A percentile compares a stretch with the other conserved stretches of the same genome.
Conservation (phyloP, 2,329 filamentous ascomycete genomes). For the Epichloe aotearoae region DNA sequence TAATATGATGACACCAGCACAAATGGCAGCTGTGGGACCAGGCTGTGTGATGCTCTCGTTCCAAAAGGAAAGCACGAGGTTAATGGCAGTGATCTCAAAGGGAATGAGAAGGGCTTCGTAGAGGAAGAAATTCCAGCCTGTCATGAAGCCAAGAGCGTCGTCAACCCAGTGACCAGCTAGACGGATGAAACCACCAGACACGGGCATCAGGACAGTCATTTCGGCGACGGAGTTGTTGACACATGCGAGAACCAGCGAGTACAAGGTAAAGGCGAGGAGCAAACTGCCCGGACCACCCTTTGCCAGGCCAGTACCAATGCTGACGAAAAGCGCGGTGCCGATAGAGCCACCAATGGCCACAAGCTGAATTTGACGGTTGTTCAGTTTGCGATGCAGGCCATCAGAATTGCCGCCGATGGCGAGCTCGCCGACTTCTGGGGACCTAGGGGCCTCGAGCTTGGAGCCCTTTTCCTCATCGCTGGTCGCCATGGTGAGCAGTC, state of each 20-base stretch:
- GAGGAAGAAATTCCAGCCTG: conserved; percentile 32
- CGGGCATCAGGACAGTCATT: conserved; percentile 49
- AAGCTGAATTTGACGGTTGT: conserved; percentile 43
- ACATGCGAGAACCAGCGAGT: conserved; percentile 40
- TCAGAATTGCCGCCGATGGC: conserved; percentile 20
- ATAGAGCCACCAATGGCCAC: conserved; percentile 47
- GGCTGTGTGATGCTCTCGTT: conserved; percentile 38
- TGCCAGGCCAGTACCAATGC: conserved; percentile 41
- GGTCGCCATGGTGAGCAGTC: conserved; percentile 7
- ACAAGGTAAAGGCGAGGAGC: conserved; percentile 45
- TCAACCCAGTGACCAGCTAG: conserved; percentile 53
- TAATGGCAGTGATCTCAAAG: conserved; percentile 30
- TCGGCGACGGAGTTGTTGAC: conserved; percentile 55
- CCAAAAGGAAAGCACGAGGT: conserved; percentile 29
- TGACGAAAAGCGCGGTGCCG: conserved; percentile 46
- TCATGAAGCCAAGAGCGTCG: conserved; percentile 46
- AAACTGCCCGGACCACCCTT: conserved; percentile 34
- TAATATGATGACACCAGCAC: conserved; percentile 38
- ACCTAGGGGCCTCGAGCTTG: conserved; percentile 12
- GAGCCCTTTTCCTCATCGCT: conserved; percentile 18
- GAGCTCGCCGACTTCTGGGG: conserved; percentile 15
- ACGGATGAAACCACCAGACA: conserved; percentile 50
- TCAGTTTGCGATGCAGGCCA: conserved; percentile 32
- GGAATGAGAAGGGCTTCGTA: conserved; percentile 30
- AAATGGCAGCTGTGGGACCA: conserved; percentile 52